phyloP scores from a whole-genome alignment of 306 rosid species.

The Sophora flavescens region DNA sequence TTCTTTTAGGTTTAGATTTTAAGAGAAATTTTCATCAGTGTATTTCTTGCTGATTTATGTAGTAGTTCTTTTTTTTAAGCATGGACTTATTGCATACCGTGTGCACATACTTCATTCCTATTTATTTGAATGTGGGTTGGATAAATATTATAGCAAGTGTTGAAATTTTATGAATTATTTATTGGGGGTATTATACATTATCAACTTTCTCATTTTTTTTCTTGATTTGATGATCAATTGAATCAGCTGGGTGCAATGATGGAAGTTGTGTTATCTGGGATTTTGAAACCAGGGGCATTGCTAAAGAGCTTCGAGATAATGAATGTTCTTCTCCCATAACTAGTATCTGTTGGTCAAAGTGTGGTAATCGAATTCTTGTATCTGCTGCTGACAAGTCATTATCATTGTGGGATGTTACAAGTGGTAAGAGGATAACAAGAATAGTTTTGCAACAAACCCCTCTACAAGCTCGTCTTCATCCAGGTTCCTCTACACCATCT shows the following conservation, averaged over 20 bases:
- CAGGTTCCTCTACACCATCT: slow-evolving; percentile 85
- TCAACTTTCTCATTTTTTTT: slow-evolving; percentile 37
- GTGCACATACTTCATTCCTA: slow-evolving; percentile 7
- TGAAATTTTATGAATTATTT: slow-evolving; percentile 23
- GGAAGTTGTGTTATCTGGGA: slow-evolving; percentile 97
- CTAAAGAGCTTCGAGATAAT: slow-evolving; percentile 81
- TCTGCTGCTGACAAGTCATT: slow-evolving; percentile 94
- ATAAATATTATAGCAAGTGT: slow-evolving; percentile 16
- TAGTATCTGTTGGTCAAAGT: slow-evolving; percentile 36
- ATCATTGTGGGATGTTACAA: slow-evolving; percentile 82
- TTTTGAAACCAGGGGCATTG: slow-evolving; percentile 93
- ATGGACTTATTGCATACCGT: slow-evolving; percentile 20
- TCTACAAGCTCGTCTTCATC: slow-evolving; percentile 90
- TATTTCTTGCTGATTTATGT: slow-evolving; percentile 21
- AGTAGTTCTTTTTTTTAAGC: not conserved
- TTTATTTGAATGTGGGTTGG: slow-evolving; percentile 23
- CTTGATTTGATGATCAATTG: slow-evolving; percentile 46
- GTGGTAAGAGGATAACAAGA: slow-evolving; percentile 72
- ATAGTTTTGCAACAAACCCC: slow-evolving; percentile 79
- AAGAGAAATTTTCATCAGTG: not conserved
- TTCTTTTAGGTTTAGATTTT: not conserved
- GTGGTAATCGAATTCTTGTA: slow-evolving; percentile 57
- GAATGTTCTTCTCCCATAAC: slow-evolving; percentile 73
- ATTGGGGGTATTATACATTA: slow-evolving; percentile 10
- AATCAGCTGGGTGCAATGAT: slow-evolving; percentile 93